phyloP scores from a whole-genome alignment of 164 flowering plant genomes.

The Magnolia sinica region DNA sequence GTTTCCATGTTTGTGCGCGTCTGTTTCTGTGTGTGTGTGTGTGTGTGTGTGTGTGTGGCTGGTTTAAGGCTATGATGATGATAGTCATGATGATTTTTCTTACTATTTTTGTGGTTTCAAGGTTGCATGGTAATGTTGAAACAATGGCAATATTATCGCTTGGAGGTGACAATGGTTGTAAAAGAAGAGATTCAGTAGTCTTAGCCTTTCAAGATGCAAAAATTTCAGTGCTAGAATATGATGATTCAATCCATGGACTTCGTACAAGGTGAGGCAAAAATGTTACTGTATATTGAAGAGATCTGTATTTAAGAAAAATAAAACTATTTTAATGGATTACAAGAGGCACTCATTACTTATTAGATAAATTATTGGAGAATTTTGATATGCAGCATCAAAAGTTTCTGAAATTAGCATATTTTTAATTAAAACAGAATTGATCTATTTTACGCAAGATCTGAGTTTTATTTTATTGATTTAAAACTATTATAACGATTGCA shows the following conservation, averaged over 20 bases:
- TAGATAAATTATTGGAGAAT: too few species aligned
- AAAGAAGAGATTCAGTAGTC: constrained; percentile 84
- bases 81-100: not conserved
- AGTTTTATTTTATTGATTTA: not conserved
- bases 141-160: constrained; percentile 64
- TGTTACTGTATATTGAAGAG: not conserved
- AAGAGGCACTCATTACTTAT: too few species aligned
- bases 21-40: too few species aligned
- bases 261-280: constrained; percentile 61
- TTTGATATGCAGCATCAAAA: too few species aligned
- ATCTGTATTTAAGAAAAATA: not conserved
- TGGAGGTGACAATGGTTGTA: constrained; percentile 54
- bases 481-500: not conserved
- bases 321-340: too few species aligned
- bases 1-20: not conserved
- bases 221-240: constrained; percentile 84
- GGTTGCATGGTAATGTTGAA: constrained; percentile 95
- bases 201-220: constrained; percentile 83
- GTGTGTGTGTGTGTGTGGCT: too few species aligned
- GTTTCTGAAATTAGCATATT: not conserved
- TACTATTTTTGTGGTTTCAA: constrained; percentile 21
- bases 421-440: not conserved
- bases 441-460: not conserved
- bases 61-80: not conserved
- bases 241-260: constrained; percentile 87